A percentile compares a stretch with the other conserved stretches of the same genome.
Conservation (phyloP, 768 basidiomycete genomes). For the Rhizopogon vesiculosus region DNA sequence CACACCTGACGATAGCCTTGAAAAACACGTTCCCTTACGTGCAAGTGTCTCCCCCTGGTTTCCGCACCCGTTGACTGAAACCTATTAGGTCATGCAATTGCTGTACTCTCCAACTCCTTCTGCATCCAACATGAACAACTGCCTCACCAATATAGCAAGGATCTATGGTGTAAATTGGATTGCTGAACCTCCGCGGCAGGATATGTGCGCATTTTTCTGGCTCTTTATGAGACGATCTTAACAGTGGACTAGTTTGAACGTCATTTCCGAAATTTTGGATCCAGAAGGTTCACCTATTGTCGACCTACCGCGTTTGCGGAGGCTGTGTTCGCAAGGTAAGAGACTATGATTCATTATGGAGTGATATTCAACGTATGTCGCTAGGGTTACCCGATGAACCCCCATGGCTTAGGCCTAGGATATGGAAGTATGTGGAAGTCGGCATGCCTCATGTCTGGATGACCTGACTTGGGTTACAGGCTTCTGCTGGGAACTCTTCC, state of each 20-base stretch:
- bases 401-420: constrained; percentile 66
- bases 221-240: background rate
- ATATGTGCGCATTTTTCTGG: constrained; percentile 43
- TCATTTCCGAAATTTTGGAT: constrained; percentile 60
- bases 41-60: constrained; percentile 24
- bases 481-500: constrained; percentile 63
- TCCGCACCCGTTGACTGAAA: background rate
- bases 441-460: constrained; percentile 1
- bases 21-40: constrained; percentile 50
- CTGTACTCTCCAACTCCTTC: constrained; percentile 51
- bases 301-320: constrained; percentile 51
- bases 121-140: constrained; percentile 50
- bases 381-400: constrained; percentile 73
- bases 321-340: constrained; percentile 59
- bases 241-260: constrained; percentile 25
- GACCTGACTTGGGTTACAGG: constrained; percentile 27
- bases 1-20: constrained; percentile 45
- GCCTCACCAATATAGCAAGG: constrained; percentile 49
- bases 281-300: constrained; percentile 42
- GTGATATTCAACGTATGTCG: background rate
- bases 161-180: constrained; percentile 54
- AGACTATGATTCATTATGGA: background rate
- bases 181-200: constrained; percentile 55
- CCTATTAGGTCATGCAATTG: constrained; percentile 43
- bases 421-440: constrained; percentile 61